Evolutionary conservation across 1,284 basidiomycete genomes (phyloP).

Genomic region (Papiliotrema flavescens): DNA sequence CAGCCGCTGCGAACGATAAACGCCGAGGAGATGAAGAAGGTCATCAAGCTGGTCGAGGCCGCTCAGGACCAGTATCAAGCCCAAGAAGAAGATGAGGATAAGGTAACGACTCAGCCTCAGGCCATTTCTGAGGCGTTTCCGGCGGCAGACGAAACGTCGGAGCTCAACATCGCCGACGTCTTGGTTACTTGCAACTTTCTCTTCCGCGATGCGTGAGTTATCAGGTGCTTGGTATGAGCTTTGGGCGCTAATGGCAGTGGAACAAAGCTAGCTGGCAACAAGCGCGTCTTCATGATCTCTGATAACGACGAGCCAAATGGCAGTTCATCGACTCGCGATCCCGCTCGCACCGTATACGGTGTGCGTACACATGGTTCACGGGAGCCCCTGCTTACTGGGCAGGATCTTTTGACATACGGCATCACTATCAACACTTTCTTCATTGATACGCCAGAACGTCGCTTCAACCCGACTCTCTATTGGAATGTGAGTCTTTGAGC

Average conservation of each 20-base stretch:
- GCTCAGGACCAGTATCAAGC: constrained; percentile 31
- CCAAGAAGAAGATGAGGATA: constrained; percentile 17
- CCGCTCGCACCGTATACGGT: constrained; percentile 38
- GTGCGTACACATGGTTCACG: constrained; percentile 17
- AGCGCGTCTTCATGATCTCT: constrained; percentile 88
- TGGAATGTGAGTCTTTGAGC: constrained; percentile 65
- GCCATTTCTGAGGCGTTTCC: constrained; percentile 37
- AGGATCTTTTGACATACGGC: constrained; percentile 80
- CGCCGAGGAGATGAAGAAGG: constrained; percentile 72
- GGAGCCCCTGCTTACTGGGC: background rate
- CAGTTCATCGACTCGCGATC: constrained; percentile 28
- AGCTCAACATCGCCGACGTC: constrained; percentile 66
- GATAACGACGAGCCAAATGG: constrained; percentile 70
- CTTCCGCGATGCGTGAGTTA: constrained; percentile 71
- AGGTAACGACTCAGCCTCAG: constrained; percentile 28
- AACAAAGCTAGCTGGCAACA: constrained; percentile 68
- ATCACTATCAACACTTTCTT: constrained; percentile 88
- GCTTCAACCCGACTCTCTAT: constrained; percentile 73
- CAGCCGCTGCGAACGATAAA: constrained; percentile 73
- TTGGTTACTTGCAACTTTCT: constrained; percentile 84
- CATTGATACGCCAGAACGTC: constrained; percentile 66
- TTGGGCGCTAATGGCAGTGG: constrained; percentile 53
- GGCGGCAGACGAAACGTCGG: constrained; percentile 27
- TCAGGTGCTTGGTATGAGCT: background rate
- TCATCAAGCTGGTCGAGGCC: constrained; percentile 35